Percentiles rank a stretch among this genome's conserved stretches.
Evolutionary conservation across 2,329 filamentous ascomycete genomes (phyloP).

Genomic region (Fusarium sp.): DNA sequence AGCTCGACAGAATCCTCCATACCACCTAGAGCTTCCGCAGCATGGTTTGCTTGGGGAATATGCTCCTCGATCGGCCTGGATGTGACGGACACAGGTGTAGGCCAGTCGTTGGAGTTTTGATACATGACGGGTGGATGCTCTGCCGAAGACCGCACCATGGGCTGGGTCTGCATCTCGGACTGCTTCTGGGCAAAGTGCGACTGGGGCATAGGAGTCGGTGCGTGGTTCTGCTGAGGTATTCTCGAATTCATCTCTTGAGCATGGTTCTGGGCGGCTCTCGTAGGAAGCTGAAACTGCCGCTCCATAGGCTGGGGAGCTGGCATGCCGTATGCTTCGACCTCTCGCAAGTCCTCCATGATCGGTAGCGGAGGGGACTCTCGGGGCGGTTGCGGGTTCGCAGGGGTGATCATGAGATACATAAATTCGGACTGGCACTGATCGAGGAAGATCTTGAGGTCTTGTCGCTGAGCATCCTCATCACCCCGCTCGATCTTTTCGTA

Average conservation of each 20-base stretch:
- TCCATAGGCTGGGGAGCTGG: conserved; percentile 61
- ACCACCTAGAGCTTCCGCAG: conserved; percentile 57
- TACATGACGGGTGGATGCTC: conserved; percentile 64
- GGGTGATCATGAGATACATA: conserved; percentile 78
- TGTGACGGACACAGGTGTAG: conserved; percentile 52
- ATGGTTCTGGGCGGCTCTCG: conserved; percentile 69
- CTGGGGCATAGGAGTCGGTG: conserved; percentile 64
- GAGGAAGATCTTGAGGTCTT: conserved; percentile 73
- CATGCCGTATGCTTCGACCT: conserved; percentile 67
- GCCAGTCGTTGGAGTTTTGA: conserved; percentile 55
- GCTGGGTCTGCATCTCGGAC: conserved; percentile 61
- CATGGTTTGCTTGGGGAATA: conserved; percentile 54
- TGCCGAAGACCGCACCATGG: conserved; percentile 69
- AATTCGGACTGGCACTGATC: conserved; percentile 78
- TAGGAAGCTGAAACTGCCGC: conserved; percentile 58
- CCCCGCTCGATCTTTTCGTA: conserved; percentile 58
- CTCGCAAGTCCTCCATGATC: conserved; percentile 72
- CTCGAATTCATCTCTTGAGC: conserved; percentile 68
- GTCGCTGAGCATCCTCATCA: conserved; percentile 67
- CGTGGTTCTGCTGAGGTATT: conserved; percentile 72
- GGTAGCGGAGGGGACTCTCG: conserved; percentile 73
- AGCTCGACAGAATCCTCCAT: conserved; percentile 60
- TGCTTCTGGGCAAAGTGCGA: conserved; percentile 53
- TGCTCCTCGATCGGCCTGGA: conserved; percentile 55
- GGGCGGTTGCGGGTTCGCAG: conserved; percentile 76